phyloP scores from a whole-genome alignment of 371 early-diverging fungal species.

The Funneliformis caledonium region DNA sequence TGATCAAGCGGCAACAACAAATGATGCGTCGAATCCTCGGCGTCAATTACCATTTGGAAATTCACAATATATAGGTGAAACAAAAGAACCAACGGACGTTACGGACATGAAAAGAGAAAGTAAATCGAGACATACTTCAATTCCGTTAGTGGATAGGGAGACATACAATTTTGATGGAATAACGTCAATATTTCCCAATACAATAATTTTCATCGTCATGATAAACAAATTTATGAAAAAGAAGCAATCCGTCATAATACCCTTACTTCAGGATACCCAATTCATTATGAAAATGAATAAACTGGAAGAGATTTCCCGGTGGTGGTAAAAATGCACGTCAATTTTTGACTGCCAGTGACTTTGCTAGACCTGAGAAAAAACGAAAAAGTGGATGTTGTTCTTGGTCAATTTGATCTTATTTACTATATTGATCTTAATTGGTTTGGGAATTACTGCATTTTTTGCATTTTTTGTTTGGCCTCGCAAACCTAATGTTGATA shows the following conservation, averaged over 20 bases:
- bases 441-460: constrained; percentile 15
- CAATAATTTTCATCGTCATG: background rate
- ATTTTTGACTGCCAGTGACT: background rate
- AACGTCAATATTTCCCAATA: background rate
- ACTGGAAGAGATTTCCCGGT: background rate
- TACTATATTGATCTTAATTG: constrained; percentile 12
- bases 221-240: background rate
- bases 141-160: background rate
- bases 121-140: background rate
- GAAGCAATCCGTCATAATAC: constrained; percentile 1
- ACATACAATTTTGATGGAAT: background rate
- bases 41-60: too few species aligned
- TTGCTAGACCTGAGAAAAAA: background rate
- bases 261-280: background rate
- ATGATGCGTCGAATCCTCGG: too few species aligned
- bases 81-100: too few species aligned
- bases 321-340: background rate
- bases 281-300: background rate
- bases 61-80: too few species aligned
- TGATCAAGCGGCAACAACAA: too few species aligned
- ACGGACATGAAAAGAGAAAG: too few species aligned
- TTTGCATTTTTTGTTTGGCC: constrained; percentile 23
- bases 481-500: background rate
- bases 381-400: constrained; percentile 22
- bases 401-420: constrained; percentile 2